These are phyloP conservation scores for Thelephora terrestris DNA, from an alignment of 1,284 basidiomycete species.

Conservation along the genomic window DNA sequence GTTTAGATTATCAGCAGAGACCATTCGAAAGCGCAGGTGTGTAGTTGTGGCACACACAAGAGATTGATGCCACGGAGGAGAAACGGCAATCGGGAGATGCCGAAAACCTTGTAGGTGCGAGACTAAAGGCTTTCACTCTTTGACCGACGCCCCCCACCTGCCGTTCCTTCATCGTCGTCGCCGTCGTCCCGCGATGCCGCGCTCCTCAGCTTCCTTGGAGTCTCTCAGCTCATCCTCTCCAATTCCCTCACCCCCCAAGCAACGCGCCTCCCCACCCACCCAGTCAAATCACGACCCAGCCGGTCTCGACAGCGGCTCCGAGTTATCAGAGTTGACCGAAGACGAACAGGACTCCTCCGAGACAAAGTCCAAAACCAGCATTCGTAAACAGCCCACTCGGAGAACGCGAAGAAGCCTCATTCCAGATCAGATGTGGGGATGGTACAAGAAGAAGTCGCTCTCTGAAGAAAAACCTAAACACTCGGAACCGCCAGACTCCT, in stretches of 20 bases:
- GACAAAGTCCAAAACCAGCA: slow-evolving; percentile 15
- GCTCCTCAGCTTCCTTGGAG: slow-evolving; percentile 47
- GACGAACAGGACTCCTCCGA: slow-evolving; percentile 47
- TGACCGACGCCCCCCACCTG: not conserved
- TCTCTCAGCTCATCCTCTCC: slow-evolving; percentile 55
- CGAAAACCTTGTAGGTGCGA: too few relatives aligned
- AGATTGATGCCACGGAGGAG: too few relatives aligned
- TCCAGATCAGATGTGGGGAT: slow-evolving; percentile 69
- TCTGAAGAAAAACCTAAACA: slow-evolving; percentile 13
- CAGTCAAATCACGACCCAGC: slow-evolving; percentile 16
- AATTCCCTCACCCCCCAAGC: slow-evolving; percentile 25
- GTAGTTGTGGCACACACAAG: too few relatives aligned
- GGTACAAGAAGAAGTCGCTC: slow-evolving; percentile 37
- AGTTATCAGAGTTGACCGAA: slow-evolving; percentile 73
- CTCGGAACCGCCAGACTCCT: slow-evolving; percentile 17
- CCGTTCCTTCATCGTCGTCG: slow-evolving; percentile 11
- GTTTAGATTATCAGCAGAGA: slow-evolving; percentile 56
- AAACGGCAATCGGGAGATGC: too few relatives aligned
- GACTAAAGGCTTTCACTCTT: too few relatives aligned
- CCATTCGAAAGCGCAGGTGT: too few relatives aligned
- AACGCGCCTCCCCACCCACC: slow-evolving; percentile 11
- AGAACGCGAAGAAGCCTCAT: slow-evolving; percentile 58
- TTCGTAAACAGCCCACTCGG: slow-evolving; percentile 17
- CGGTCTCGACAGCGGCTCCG: slow-evolving; percentile 53
- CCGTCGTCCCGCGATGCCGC: slow-evolving; percentile 34